Evolutionary conservation across 306 rosid genomes (phyloP).

Genomic region (Quercus bicolor): DNA sequence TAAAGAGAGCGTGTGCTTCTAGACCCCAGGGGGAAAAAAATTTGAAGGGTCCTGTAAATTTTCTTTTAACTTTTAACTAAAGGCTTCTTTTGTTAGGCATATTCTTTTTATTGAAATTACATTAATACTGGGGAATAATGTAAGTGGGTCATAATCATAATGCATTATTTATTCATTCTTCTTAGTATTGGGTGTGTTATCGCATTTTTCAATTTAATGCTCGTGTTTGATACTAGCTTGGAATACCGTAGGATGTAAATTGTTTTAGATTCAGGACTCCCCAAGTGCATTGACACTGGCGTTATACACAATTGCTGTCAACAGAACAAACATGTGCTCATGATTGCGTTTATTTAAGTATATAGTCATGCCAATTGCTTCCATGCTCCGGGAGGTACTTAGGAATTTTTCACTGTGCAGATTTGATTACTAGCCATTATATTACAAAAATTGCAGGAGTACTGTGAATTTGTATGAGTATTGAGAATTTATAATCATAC

Average conservation of each 20-base stretch:
- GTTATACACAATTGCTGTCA: background rate
- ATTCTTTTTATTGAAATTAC: constrained; percentile 41
- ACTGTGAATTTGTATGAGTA: too few relatives aligned
- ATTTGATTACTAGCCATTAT: too few relatives aligned
- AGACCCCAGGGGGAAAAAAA: constrained; percentile 39
- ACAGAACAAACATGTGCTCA: too few relatives aligned
- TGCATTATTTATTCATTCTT: constrained; percentile 12
- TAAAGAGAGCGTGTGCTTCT: constrained; percentile 20
- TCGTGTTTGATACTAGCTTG: background rate
- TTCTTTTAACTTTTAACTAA: constrained; percentile 1
- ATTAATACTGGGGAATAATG: constrained; percentile 33
- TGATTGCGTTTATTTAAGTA: too few relatives aligned
- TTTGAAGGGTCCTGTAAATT: constrained; percentile 37
- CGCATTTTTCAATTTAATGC: too few relatives aligned
- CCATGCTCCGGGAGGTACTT: too few relatives aligned
- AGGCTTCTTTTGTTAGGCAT: constrained; percentile 32
- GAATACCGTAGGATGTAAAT: background rate
- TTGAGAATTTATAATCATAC: too few relatives aligned
- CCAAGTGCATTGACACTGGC: background rate
- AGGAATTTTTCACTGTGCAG: too few relatives aligned
- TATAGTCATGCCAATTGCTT: too few relatives aligned
- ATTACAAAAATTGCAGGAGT: too few relatives aligned
- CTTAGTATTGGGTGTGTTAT: background rate
- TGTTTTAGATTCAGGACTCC: background rate
- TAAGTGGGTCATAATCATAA: constrained; percentile 10